These are phyloP conservation scores for Mycena vitilis DNA, from an alignment of 768 basidiomycete species.

Conservation along the genomic window DNA sequence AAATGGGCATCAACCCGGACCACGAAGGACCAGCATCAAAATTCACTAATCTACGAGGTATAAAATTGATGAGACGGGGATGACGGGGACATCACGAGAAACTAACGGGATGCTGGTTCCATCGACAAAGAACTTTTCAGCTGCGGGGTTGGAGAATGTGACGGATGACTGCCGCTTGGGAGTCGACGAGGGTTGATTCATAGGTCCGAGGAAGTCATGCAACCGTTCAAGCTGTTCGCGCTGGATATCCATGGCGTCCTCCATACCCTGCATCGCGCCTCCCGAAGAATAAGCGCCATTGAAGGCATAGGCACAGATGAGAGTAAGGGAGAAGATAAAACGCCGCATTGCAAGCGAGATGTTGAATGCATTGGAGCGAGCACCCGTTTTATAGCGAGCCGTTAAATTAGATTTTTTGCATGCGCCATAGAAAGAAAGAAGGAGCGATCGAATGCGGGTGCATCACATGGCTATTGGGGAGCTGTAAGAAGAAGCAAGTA, in stretches of 20 bases:
- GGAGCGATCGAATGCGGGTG: constrained; percentile 7
- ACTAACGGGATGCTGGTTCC: constrained; percentile 61
- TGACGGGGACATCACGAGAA: constrained; percentile 1
- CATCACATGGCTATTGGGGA: constrained; percentile 20
- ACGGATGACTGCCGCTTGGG: constrained; percentile 58
- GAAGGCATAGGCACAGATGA: constrained; percentile 23
- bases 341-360: constrained; percentile 28
- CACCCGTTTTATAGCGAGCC: constrained; percentile 25
- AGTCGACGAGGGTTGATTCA: constrained; percentile 24
- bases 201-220: constrained; percentile 51
- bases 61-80: neutral
- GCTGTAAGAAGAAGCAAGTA: neutral
- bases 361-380: neutral
- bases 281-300: constrained; percentile 40
- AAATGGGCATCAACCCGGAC: constrained; percentile 77
- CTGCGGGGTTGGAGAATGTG: constrained; percentile 72
- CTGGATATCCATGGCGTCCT: constrained; percentile 58
- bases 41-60: constrained; percentile 49
- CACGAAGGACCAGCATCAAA: constrained; percentile 79
- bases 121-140: constrained; percentile 61
- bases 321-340: constrained; percentile 22
- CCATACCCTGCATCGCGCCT: constrained; percentile 52
- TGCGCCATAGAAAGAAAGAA: constrained; percentile 21
- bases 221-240: constrained; percentile 57
- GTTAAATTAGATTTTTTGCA: constrained; percentile 23